Evolutionary conservation across 495 filamentous ascomycete species (phyloP).

Genomic region (Eremomyces bilateralis): DNA sequence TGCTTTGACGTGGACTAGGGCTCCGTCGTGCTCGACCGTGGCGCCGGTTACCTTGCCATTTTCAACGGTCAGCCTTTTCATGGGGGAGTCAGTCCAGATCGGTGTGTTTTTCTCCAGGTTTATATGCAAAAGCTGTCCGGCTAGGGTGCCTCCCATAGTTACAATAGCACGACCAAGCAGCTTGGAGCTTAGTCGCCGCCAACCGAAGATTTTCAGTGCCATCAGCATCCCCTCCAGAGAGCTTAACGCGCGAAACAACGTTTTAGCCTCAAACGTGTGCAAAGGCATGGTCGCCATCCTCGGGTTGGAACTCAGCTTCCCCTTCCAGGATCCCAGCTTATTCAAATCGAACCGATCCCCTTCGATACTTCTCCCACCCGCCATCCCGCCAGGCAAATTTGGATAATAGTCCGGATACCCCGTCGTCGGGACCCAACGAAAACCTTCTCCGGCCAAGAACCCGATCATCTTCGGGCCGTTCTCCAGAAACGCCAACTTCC

Average conservation of each 20-base stretch:
- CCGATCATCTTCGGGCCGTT: slow-evolving; percentile 13
- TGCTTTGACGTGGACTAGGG: slow-evolving; percentile 4
- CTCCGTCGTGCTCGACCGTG: slow-evolving; percentile 5
- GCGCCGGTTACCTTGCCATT: slow-evolving; percentile 1
- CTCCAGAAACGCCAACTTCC: slow-evolving; percentile 8
- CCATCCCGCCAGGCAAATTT: slow-evolving; percentile 1
- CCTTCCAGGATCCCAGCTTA: slow-evolving; percentile 9
- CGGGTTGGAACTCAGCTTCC: not conserved
- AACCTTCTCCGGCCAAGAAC: slow-evolving; percentile 6
- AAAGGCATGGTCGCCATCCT: not conserved
- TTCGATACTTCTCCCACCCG: slow-evolving; percentile 9
- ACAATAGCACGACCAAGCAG: slow-evolving; percentile 3
- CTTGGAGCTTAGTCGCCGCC: not conserved
- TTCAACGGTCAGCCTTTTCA: slow-evolving; percentile 4
- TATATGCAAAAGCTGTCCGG: slow-evolving; percentile 9
- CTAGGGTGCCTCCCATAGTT: slow-evolving; percentile 9
- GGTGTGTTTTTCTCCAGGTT: slow-evolving; percentile 1
- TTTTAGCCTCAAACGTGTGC: not conserved
- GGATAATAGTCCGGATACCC: slow-evolving; percentile 14
- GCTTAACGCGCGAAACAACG: not conserved
- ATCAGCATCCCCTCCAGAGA: not conserved
- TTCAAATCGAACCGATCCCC: slow-evolving; percentile 8
- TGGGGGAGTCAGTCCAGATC: slow-evolving; percentile 6
- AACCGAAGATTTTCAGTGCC: not conserved
- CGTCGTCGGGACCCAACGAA: slow-evolving; percentile 1